Evolutionary conservation across 495 filamentous ascomycete genomes (phyloP).

Genomic region (Bacidia gigantensis): DNA sequence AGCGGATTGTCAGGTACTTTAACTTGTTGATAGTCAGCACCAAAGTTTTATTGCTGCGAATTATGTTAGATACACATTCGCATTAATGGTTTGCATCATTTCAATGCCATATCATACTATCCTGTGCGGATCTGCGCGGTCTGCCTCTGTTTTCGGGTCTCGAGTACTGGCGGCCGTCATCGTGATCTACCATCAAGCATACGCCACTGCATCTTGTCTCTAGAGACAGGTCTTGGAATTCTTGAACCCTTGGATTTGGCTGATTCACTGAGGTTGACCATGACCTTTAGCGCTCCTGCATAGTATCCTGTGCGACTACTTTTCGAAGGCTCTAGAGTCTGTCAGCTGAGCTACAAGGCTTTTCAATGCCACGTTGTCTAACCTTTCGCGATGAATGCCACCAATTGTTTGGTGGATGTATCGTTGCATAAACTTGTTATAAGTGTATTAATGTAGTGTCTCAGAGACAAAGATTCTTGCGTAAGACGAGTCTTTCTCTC

Average conservation of each 20-base stretch:
- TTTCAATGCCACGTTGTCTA: not conserved
- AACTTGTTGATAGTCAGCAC: too few species aligned
- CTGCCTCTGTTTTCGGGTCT: not conserved
- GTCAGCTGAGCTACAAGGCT: not conserved
- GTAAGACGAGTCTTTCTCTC: constrained; percentile 5
- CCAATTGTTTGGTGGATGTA: constrained; percentile 6
- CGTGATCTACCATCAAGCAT: constrained; percentile 4
- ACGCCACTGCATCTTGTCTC: constrained; percentile 13
- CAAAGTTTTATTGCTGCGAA: too few species aligned
- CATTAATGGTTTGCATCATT: too few species aligned
- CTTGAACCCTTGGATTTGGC: constrained; percentile 5
- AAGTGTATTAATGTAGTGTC: constrained; percentile 9
- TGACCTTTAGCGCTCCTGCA: constrained; percentile 8
- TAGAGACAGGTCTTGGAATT: constrained; percentile 8
- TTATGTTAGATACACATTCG: too few species aligned
- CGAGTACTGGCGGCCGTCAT: not conserved
- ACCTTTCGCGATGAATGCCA: constrained; percentile 8
- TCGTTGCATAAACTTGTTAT: constrained; percentile 11
- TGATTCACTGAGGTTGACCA: constrained; percentile 11
- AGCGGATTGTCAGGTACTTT: too few species aligned
- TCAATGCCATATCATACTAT: too few species aligned
- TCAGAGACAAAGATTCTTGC: constrained; percentile 7
- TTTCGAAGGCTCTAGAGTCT: not conserved
- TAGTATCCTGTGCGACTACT: constrained; percentile 10
- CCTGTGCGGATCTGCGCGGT: too few species aligned